Base-by-base conservation (phyloP, 768 basidiomycete species). In the Saitozyma sp. region DNA sequence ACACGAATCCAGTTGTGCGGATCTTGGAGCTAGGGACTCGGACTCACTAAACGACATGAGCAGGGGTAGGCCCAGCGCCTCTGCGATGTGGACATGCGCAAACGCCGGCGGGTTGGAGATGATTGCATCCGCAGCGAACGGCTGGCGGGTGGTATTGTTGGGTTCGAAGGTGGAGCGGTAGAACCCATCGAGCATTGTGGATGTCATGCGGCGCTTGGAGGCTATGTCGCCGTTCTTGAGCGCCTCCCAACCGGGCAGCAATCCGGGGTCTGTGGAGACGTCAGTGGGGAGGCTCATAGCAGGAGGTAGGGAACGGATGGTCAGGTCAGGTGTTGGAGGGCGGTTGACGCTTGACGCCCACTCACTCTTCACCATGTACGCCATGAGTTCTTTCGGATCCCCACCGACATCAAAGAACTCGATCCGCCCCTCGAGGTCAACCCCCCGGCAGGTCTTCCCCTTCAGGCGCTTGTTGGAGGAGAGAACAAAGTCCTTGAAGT, bases 311-410 rank as follows among this genome's bases (percentile, higher is more conserved):
- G 37, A 16, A 10, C 10, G 17, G 57, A 9, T 40, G 45, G 50
- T 20, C 46, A 49, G 11, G 37, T 41, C 37, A 61, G 16, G 37
- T 6, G 43, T 20, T 42, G 19, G 8, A 58, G 29, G 10, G 20
- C 29, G 29, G 41, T 7, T 14, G 39, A 20, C 17, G 16, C 9
- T 7, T 14, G 39, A 20, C 17, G 16, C 9, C 13, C 37, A 68
- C 83, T 66, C 63, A 87, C 87, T 88, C 74, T 85, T 86, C 51
- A 88, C 87, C 87, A 88, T 87, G 65, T 86, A 88, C 51, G 85
- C 85, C 86, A 88, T 87, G 10, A 88, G 77, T 58, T 86, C 85
- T 55, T 84, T 83, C 0, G 86, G 87, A 74, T 86, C 82, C 1
- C 86, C 87, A 9, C 87, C 86, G 40, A 86, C 84, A 56, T 82